Evolutionary conservation across 2,329 filamentous ascomycete species (phyloP), one percentile per base, ranked within the genome.

Genomic region (Penicillium sp.): DNA sequence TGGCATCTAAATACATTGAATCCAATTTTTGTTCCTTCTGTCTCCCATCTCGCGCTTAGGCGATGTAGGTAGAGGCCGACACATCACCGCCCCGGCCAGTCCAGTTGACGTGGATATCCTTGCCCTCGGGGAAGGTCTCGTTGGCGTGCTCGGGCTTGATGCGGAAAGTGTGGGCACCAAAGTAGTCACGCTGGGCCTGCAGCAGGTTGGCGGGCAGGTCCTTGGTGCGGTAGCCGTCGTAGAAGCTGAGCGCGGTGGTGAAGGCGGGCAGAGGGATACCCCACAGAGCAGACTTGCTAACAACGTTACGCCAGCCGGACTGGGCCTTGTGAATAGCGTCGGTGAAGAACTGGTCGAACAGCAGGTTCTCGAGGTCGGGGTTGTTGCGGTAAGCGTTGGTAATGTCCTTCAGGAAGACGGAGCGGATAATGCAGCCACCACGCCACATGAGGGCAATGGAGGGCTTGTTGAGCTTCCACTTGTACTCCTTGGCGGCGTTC

Each of bases 381-480:
- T 97, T 88, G 70, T 86, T 88, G 82, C 94, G 94, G 88, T 97
- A 99, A 55, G 95, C 95, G 68, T 89, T 89, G 72, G 95, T 99
- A 83, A 99, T 99, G 80, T 99, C 94, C 89, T 98, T 98, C 69
- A 99, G 84, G 92, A 99, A 99, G 76, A 99, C 95, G 68, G 95
- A 98, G 80, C 95, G 94, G 83, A 99, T 99, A 74, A 99, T 99
- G 87, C 95, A 99, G 72, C 95, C 95, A 83, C 95, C 95, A 79
- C 95, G 92, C 95, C 95, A 99, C 95, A 99, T 99, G 77, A 99
- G 90, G 72, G 95, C 95, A 75, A 99, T 99, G 73, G 96, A 96
- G 68, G 95, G 95, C 90, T 98, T 98, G 90, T 99, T 97, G 71
- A 99, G 90, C 87, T 97, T 97, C 95, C 95, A 99, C 71, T 82